Evolutionary conservation across 352 stramenopile genomes (phyloP).

Genomic region (Halophytophthora polymorphica): DNA sequence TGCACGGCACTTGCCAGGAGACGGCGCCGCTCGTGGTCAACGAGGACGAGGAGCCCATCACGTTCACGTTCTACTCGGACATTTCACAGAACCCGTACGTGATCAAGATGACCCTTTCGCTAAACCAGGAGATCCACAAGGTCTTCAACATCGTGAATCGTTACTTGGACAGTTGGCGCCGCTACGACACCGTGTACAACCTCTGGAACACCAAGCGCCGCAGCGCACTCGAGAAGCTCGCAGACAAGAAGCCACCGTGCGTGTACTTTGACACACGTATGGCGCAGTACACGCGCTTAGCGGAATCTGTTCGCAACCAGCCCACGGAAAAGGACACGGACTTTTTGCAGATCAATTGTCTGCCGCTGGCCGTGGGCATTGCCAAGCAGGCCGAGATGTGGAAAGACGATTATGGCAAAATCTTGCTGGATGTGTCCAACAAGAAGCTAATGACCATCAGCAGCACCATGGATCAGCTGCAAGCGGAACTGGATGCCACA

Average conservation of each 20-base stretch:
- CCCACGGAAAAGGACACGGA: slow-evolving; percentile 92
- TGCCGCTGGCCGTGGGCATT: slow-evolving; percentile 86
- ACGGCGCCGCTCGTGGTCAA: slow-evolving; percentile 84
- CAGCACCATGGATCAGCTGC: slow-evolving; percentile 74
- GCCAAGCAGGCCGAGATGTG: slow-evolving; percentile 91
- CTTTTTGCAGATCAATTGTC: slow-evolving; percentile 94
- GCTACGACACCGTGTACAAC: slow-evolving; percentile 94
- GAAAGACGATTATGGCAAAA: slow-evolving; percentile 93
- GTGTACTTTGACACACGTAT: slow-evolving; percentile 95
- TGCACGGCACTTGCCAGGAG: slow-evolving; percentile 93
- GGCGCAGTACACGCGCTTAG: slow-evolving; percentile 86
- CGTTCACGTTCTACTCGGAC: slow-evolving; percentile 94
- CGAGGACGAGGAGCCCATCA: slow-evolving; percentile 93
- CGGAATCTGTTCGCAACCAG: slow-evolving; percentile 86
- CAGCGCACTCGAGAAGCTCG: slow-evolving; percentile 88
- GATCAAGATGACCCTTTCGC: slow-evolving; percentile 92
- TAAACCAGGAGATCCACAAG: slow-evolving; percentile 94
- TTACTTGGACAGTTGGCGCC: slow-evolving; percentile 92
- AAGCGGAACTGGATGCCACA: slow-evolving; percentile 72
- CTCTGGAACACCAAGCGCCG: slow-evolving; percentile 94
- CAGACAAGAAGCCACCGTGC: slow-evolving; percentile 90
- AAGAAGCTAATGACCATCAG: slow-evolving; percentile 77
- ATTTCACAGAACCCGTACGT: slow-evolving; percentile 95
- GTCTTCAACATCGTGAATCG: slow-evolving; percentile 94
- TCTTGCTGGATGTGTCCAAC: slow-evolving; percentile 87